Evolutionary conservation across 2,329 filamentous ascomycete genomes (phyloP).

Genomic region (Alternaria triticimaculans): DNA sequence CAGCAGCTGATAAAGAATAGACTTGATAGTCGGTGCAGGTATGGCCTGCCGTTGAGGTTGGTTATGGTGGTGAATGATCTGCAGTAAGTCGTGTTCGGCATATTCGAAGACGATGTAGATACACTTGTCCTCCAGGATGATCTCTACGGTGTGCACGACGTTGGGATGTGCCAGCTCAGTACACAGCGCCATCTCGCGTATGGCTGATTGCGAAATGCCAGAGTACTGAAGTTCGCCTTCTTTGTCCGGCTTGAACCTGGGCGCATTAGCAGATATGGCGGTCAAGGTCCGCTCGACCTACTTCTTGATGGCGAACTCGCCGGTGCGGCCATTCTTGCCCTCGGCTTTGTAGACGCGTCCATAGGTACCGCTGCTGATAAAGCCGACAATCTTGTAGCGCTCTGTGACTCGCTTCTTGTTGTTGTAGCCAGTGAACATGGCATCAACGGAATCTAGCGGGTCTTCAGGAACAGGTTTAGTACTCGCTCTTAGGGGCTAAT

Average conservation of each 20-base stretch:
- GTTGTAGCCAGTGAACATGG: conserved; percentile 60
- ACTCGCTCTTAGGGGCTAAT: not conserved
- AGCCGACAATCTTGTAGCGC: conserved; percentile 94
- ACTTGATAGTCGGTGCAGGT: conserved; percentile 85
- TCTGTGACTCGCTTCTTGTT: conserved; percentile 88
- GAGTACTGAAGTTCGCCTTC: conserved; percentile 98
- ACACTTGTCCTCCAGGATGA: conserved; percentile 97
- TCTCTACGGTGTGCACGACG: conserved; percentile 89
- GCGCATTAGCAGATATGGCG: conserved; percentile 20
- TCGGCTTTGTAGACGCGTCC: conserved; percentile 96
- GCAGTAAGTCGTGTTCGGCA: conserved; percentile 93
- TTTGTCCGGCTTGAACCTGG: conserved; percentile 91
- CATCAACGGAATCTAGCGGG: conserved; percentile 33
- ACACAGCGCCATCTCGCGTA: conserved; percentile 96
- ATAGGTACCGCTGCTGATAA: conserved; percentile 98
- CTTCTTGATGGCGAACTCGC: conserved; percentile 98
- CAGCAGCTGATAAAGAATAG: conserved; percentile 93
- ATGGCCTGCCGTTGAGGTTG: conserved; percentile 88
- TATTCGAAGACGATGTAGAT: conserved; percentile 99
- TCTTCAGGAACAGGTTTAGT: conserved; percentile 24
- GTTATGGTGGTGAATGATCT: conserved; percentile 98
- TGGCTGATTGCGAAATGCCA: conserved; percentile 94
- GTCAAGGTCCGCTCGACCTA: conserved; percentile 51
- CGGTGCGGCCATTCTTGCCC: conserved; percentile 72
- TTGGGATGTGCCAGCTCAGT: conserved; percentile 89